phyloP scores from a whole-genome alignment of 495 filamentous ascomycete genomes.

The Aspergillus baeticus region DNA sequence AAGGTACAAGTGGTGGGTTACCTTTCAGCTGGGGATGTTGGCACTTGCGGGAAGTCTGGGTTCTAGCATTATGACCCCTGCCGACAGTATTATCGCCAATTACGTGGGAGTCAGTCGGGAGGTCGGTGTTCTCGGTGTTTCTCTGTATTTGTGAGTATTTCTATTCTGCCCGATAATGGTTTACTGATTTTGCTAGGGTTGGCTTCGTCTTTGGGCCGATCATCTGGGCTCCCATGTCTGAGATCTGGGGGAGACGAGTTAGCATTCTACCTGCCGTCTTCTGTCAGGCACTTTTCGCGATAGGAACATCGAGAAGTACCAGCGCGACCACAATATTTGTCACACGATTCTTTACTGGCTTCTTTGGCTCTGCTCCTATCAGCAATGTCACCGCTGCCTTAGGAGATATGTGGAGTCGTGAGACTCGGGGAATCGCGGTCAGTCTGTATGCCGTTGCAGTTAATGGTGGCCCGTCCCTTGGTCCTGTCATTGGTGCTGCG shows the following conservation, averaged over 20 bases:
- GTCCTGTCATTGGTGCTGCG: conserved; percentile 48
- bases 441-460: conserved; percentile 55
- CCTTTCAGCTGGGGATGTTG: conserved; percentile 49
- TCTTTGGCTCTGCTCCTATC: conserved; percentile 54
- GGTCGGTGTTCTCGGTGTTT: conserved; percentile 24
- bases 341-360: conserved; percentile 56
- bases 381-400: conserved; percentile 56
- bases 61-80: conserved; percentile 49
- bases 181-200: not conserved
- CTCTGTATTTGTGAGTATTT: conserved; percentile 21
- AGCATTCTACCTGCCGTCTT: conserved; percentile 4
- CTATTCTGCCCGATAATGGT: not conserved
- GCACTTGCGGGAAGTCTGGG: conserved; percentile 49
- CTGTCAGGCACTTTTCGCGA: conserved; percentile 8
- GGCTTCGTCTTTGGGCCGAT: conserved; percentile 12
- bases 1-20: conserved; percentile 47
- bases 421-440: conserved; percentile 48
- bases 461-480: conserved; percentile 49
- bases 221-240: conserved; percentile 16
- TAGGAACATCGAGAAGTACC: conserved; percentile 47
- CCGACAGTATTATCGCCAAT: conserved; percentile 36
- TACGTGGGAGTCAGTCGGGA: conserved; percentile 37
- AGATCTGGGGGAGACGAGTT: conserved; percentile 12
- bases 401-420: conserved; percentile 50
- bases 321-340: conserved; percentile 58